Conservation (phyloP, 1,284 basidiomycete species). For the Heterobasidion occidentale region DNA sequence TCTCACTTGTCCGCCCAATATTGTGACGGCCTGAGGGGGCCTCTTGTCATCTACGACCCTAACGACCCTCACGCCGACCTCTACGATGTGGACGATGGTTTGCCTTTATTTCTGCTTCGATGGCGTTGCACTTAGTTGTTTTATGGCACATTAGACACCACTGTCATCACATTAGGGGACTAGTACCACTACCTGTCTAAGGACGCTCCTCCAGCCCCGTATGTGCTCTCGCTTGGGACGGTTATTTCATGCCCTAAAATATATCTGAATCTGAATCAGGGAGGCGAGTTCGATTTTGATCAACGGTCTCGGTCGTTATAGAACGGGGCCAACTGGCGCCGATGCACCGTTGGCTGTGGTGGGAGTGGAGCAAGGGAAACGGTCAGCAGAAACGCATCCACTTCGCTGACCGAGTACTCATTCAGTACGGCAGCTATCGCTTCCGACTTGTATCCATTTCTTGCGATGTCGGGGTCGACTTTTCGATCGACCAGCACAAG, state of each 20-base stretch:
- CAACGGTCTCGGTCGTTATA: conserved; percentile 36
- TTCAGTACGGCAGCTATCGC: conserved; percentile 19
- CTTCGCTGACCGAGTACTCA: not conserved
- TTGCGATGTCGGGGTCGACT: conserved; percentile 27
- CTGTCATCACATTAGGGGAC: conserved; percentile 12
- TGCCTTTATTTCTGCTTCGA: not conserved
- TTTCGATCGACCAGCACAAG: conserved; percentile 40
- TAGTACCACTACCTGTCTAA: conserved; percentile 17
- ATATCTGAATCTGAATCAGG: not conserved
- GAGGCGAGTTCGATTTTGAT: conserved; percentile 33
- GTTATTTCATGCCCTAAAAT: not conserved
- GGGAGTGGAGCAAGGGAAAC: conserved; percentile 20
- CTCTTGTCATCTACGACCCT: conserved; percentile 9
- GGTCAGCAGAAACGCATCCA: conserved; percentile 17
- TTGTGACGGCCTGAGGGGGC: conserved; percentile 14
- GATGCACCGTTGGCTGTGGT: conserved; percentile 22
- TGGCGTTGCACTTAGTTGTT: not conserved
- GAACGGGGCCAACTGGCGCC: conserved; percentile 11
- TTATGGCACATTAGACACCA: conserved; percentile 1
- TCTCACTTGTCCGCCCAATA: conserved; percentile 27
- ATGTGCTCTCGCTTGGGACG: not conserved
- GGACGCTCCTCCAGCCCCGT: conserved; percentile 3
- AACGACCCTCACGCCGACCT: conserved; percentile 1
- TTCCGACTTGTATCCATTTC: conserved; percentile 27
- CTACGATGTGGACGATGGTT: conserved; percentile 8